A percentile compares a stretch with the other conserved stretches of the same genome.
These are phyloP conservation scores for Pseudozyma tsukubaensis DNA, from an alignment of 1,284 basidiomycete genomes.

Conservation along the genomic window DNA sequence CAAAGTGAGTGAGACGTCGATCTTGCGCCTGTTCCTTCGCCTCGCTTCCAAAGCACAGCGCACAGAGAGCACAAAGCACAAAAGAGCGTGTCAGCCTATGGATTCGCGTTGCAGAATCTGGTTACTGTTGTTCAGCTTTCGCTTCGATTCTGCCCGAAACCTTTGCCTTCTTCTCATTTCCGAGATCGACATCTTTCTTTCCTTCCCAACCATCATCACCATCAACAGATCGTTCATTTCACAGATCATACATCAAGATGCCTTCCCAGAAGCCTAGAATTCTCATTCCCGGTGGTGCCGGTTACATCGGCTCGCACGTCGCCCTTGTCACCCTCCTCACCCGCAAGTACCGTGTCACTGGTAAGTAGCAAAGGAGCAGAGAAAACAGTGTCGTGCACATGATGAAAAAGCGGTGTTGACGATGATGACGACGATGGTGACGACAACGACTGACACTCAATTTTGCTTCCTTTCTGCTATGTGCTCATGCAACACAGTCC, in stretches of 20 bases:
- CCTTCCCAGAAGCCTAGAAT: slow-evolving; percentile 59
- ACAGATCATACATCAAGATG: slow-evolving; percentile 17
- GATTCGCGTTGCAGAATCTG: too few relatives aligned
- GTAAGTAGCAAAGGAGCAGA: slow-evolving; percentile 38
- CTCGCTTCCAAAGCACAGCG: too few relatives aligned
- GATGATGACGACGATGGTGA: neutral
- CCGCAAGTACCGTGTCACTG: slow-evolving; percentile 81
- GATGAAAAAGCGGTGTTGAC: neutral
- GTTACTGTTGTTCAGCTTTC: neutral
- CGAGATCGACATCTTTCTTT: neutral
- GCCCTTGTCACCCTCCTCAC: slow-evolving; percentile 86
- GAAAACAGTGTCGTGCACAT: neutral
- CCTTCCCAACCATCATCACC: slow-evolving; percentile 12
- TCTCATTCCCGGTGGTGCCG: slow-evolving; percentile 67
- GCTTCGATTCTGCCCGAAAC: slow-evolving; percentile 1
- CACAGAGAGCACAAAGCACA: too few relatives aligned
- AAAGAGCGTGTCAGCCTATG: too few relatives aligned
- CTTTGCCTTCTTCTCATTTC: slow-evolving; percentile 2
- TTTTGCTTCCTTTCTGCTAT: neutral
- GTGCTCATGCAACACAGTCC: slow-evolving; percentile 28
- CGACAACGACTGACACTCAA: slow-evolving; percentile 3
- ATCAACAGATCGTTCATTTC: neutral
- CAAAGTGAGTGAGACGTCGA: too few relatives aligned
- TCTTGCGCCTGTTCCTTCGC: too few relatives aligned
- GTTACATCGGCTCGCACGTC: slow-evolving; percentile 84